Evolutionary conservation across 768 basidiomycete genomes (phyloP).

Genomic region (Naematelia encephala): DNA sequence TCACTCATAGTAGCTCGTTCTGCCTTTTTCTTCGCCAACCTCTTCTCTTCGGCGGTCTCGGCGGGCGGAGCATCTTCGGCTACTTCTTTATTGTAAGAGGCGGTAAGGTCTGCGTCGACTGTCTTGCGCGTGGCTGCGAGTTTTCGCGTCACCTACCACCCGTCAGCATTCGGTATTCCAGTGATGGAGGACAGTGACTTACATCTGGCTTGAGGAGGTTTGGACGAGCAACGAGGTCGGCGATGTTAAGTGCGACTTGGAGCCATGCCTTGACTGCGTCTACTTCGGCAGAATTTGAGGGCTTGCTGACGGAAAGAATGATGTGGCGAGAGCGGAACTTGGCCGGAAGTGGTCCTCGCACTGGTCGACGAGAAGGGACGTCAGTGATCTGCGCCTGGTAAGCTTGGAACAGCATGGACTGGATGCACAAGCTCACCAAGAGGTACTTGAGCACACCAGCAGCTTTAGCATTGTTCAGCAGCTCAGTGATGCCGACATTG

Average conservation of each 20-base stretch:
- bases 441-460: slow-evolving; percentile 79
- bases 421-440: slow-evolving; percentile 57
- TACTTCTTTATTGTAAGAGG: slow-evolving; percentile 37
- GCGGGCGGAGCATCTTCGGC: slow-evolving; percentile 45
- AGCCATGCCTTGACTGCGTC: slow-evolving; percentile 62
- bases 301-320: slow-evolving; percentile 64
- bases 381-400: slow-evolving; percentile 63
- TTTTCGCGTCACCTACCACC: slow-evolving; percentile 62
- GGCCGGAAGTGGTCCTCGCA: slow-evolving; percentile 54
- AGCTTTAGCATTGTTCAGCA: slow-evolving; percentile 65
- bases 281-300: slow-evolving; percentile 55
- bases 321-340: slow-evolving; percentile 67
- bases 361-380: slow-evolving; percentile 72
- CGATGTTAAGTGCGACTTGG: slow-evolving; percentile 66
- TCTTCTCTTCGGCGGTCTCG: slow-evolving; percentile 44
- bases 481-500: slow-evolving; percentile 58
- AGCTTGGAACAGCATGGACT: neutral
- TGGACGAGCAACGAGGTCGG: slow-evolving; percentile 62
- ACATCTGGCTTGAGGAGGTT: slow-evolving; percentile 67
- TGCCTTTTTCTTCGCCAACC: slow-evolving; percentile 42
- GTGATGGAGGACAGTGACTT: neutral
- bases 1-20: slow-evolving; percentile 43
- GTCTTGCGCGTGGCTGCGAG: slow-evolving; percentile 71
- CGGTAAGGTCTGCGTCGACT: slow-evolving; percentile 60
- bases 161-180: neutral